Base-by-base conservation (phyloP, 1,139 yeast genomes). In the Scheffersomyces parashehatae region DNA sequence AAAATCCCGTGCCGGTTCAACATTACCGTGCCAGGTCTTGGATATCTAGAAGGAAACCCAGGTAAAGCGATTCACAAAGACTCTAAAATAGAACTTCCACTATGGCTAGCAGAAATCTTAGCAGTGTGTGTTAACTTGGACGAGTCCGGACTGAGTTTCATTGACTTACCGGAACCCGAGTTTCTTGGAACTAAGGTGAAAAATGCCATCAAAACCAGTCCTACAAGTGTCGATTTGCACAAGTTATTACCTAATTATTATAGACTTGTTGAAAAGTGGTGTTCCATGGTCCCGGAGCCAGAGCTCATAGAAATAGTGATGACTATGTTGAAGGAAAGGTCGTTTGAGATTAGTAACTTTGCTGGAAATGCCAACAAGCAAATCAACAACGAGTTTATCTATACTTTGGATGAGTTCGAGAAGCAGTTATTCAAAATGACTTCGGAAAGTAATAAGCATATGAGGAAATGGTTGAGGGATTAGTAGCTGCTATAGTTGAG, bases 31-130 rank as follows among this genome's bases (percentile, higher is more conserved):
- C 95, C 96, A 0, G 95, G 95, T 0, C 68, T 91, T 20, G 97
- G 97, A 3, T 89, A 85, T 58, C 71, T 91, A n/a, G 91, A 87
- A 55, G 95, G 93, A 5, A 83, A 85, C 47, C 88, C 89, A 0
- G 90, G 88, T 0, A 77, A 80, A 49, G 73, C 82, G 49, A 75
- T 88, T 13, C 68, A 72, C 44, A 75, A 81, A 54, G 85, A 83
- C 36, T 75, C 95, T 2, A 83, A 83, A 55, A 60, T 89, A 4
- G 95, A 88, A 47, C 71, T 93, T 35, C 98, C 99, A 1, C 64
- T 90, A 29, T 93, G 99, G 99, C 67, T 93, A 38, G 95, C 97
- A 0, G 84, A 83, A 50, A 78, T 87, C 4, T 67, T 93, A 35
- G 96, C 95, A 1, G 71, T 75, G 33, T 75, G 79, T 35, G 72